Base-by-base conservation (phyloP, 2,329 filamentous ascomycete genomes). In the Paracorniculantispora psalliotae region DNA sequence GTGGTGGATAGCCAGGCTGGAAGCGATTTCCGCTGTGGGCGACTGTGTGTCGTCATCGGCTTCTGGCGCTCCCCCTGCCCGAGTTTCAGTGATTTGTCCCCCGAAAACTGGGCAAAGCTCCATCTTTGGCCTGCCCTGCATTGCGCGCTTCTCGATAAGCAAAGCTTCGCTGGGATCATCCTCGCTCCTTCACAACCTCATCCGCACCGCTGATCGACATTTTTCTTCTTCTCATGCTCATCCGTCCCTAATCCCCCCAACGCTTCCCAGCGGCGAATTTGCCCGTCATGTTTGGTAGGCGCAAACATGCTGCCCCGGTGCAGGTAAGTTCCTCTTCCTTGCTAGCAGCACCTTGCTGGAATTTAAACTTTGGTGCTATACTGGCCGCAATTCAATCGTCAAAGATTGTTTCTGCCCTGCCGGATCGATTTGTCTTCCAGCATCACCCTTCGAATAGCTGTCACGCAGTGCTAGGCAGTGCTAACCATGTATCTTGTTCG, bases 401-500 rank as follows among this genome's bases (percentile, higher is more conserved):
- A 51, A 23, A 23, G 37, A 44, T 15, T 10, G 25, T 19, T 15
- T 4, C 25, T 13, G 48, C 21, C 35, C 10, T 15, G 25, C 26
- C 46, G 26, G 55, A 25, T 37, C 7, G 19, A 50, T 43, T 15
- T 49, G 35, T 33, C 44, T 33, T 30, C 37, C 46, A 50, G 3
- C 55, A 50, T 44, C 19, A 25, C 26, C 43, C 19, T n/a, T 17
- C 13, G 15, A 17, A 57, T 50, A 17, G n/a, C 23, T 19, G 21
- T 13, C 8, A 10, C 17, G 25, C 52, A 57, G 54, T 47, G 63
- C 66, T 68, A 66, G 70, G 25, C 52, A 57, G 54, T 47, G 63
- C 66, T 68, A 66, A 71, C 26, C 63, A 62, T 61, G 21, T 53
- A 61, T 49, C 23, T 61, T 57, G 63, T 65, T 55, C 65, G 61